These are phyloP conservation scores for Entomortierella chlamydospora DNA, from an alignment of 192 early-diverging fungal species.

Conservation along the genomic window DNA sequence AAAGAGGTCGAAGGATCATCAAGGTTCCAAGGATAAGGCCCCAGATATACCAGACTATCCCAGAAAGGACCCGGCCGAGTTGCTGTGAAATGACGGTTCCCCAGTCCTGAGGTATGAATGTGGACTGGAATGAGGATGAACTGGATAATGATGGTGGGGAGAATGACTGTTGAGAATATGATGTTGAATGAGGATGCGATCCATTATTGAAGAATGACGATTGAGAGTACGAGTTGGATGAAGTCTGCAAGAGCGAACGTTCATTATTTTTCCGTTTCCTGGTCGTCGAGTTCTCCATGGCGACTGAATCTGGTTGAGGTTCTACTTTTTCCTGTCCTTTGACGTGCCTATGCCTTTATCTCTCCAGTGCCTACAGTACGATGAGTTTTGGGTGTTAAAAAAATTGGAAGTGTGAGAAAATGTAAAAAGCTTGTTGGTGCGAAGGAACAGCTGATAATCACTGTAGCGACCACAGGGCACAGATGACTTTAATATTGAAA, in stretches of 20 bases:
- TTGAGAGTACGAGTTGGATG: too few relatives aligned
- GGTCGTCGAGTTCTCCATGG: too few relatives aligned
- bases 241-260: too few relatives aligned
- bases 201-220: background rate
- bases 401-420: too few relatives aligned
- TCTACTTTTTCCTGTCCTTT: background rate
- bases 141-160: background rate
- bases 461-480: too few relatives aligned
- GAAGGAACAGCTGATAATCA: too few relatives aligned
- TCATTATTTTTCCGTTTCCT: slow-evolving; percentile 8
- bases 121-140: background rate
- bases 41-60: slow-evolving; percentile 21
- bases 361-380: too few relatives aligned
- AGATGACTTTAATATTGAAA: too few relatives aligned
- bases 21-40: slow-evolving; percentile 17
- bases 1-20: slow-evolving; percentile 31
- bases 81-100: slow-evolving; percentile 1
- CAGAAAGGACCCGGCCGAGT: slow-evolving; percentile 5
- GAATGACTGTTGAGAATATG: slow-evolving; percentile 1
- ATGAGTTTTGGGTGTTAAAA: too few relatives aligned
- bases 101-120: slow-evolving; percentile 4
- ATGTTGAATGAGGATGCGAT: background rate
- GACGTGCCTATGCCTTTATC: background rate
- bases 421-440: too few relatives aligned
- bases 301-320: too few relatives aligned